Conservation (phyloP, 495 filamentous ascomycete species). For the Aspergillus campestris region DNA sequence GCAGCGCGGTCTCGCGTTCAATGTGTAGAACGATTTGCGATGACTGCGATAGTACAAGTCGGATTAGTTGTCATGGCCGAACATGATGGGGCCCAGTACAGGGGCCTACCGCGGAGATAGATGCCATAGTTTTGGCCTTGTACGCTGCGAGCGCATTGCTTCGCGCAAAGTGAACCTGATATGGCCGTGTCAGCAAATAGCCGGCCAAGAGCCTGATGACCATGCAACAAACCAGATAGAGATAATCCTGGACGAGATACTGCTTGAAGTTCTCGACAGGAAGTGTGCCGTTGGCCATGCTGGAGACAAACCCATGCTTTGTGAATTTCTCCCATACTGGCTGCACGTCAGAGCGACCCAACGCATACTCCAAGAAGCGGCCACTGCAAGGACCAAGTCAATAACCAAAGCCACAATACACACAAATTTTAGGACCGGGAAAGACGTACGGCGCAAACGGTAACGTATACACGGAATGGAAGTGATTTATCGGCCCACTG, state of each 20-base stretch:
- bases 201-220: neutral
- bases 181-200: neutral
- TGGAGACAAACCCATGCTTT: constrained; percentile 69
- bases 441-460: constrained; percentile 71
- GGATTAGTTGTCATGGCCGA: neutral
- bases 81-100: neutral
- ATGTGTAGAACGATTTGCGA: constrained; percentile 67
- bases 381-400: constrained; percentile 40
- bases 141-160: constrained; percentile 77
- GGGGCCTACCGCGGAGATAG: constrained; percentile 52
- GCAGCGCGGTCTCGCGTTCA: constrained; percentile 68
- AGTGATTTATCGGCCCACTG: constrained; percentile 87
- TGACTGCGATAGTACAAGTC: constrained; percentile 33
- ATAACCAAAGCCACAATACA: constrained; percentile 2
- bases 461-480: constrained; percentile 72
- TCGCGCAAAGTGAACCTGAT: constrained; percentile 73
- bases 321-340: constrained; percentile 63
- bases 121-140: constrained; percentile 65
- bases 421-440: neutral
- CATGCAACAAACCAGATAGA: constrained; percentile 59
- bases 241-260: constrained; percentile 83
- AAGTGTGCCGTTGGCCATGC: constrained; percentile 66
- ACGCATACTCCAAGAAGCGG: constrained; percentile 73
- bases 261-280: constrained; percentile 67
- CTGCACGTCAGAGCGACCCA: constrained; percentile 66